Base-by-base conservation (phyloP, 1,284 basidiomycete genomes). In the Gymnopus androsaceus region DNA sequence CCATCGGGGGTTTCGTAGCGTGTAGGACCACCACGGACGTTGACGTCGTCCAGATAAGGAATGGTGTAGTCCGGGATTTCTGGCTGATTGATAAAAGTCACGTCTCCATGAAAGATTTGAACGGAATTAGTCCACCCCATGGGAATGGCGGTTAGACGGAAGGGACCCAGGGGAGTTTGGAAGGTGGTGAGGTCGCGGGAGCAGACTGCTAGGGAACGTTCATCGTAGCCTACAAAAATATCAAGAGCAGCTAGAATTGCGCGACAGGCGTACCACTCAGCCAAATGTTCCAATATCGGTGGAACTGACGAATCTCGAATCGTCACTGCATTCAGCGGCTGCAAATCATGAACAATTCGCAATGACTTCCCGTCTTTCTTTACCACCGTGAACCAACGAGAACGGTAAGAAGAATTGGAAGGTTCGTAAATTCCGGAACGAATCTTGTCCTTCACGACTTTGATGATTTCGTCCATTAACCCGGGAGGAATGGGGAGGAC, bases 401-500 rank as follows among this genome's bases (percentile, higher is more conserved):
- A 72, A 0, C 58, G 46, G 48, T 75, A 75, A 0, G 72, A 63
- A 0, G 66, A 56, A 1, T 63, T 47, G 0, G 60, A 64, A 0
- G 56, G 67, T 53, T 75, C 66, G 33, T 72, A 72, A 0, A 71
- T 63, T 0, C 71, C 66, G 0, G 63, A 62, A 0, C 25, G 34
- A 3, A 71, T 67, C 31, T 68, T 67, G 5, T 53, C 33, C 45
- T 53, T 53, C 2, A 74, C 36, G 0, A 70, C n/a, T 0, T 67
- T 56, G 3, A 60, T 54, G 0, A 62, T 48, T 47, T 56, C 27
- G 2, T 57, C 36, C 15, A 15, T 0, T 4, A 58, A 53, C 1
- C 61, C 57, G 1, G 61, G 59, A 40, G 61, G 59, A 6, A 62
- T 62, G 2, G 51, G 61, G 25, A 62, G 55, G 6, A 55, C 54